These are phyloP conservation scores for Suillus tomentosus DNA, from an alignment of 768 basidiomycete genomes.

Conservation along the genomic window DNA sequence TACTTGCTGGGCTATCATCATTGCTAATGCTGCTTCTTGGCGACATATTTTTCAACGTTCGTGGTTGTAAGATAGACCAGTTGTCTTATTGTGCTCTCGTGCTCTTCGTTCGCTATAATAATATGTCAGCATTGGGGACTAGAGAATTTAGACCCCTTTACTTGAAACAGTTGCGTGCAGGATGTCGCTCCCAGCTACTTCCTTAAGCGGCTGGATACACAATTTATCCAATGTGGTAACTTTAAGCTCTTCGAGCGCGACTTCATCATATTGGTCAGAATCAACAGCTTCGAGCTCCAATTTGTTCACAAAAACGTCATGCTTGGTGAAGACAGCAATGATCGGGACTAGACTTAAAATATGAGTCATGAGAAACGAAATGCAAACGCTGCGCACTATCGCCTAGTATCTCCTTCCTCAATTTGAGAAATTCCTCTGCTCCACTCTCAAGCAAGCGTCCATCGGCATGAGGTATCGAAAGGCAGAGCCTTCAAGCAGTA, in stretches of 20 bases:
- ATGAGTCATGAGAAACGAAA: not conserved
- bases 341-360: slow-evolving; percentile 7
- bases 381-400: slow-evolving; percentile 5
- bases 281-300: slow-evolving; percentile 10
- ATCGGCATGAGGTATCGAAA: too few relatives aligned
- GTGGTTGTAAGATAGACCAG: slow-evolving; percentile 12
- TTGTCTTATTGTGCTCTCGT: slow-evolving; percentile 5
- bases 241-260: slow-evolving; percentile 2
- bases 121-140: not conserved
- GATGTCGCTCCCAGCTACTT: slow-evolving; percentile 6
- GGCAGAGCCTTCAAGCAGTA: too few relatives aligned
- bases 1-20: slow-evolving; percentile 12
- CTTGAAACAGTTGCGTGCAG: slow-evolving; percentile 11
- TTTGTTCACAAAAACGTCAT: slow-evolving; percentile 2
- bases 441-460: not conserved
- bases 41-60: slow-evolving; percentile 10
- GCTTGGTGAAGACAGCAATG: slow-evolving; percentile 14
- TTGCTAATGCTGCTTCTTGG: slow-evolving; percentile 11
- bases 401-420: slow-evolving; percentile 7
- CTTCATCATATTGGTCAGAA: not conserved
- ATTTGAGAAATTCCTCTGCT: slow-evolving; percentile 6
- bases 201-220: slow-evolving; percentile 12
- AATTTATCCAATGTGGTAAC: slow-evolving; percentile 1
- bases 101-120: slow-evolving; percentile 7
- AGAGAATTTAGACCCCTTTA: not conserved